These are phyloP conservation scores for Salix purpurea DNA, from an alignment of 345 rosid genomes.

Conservation along the genomic window DNA sequence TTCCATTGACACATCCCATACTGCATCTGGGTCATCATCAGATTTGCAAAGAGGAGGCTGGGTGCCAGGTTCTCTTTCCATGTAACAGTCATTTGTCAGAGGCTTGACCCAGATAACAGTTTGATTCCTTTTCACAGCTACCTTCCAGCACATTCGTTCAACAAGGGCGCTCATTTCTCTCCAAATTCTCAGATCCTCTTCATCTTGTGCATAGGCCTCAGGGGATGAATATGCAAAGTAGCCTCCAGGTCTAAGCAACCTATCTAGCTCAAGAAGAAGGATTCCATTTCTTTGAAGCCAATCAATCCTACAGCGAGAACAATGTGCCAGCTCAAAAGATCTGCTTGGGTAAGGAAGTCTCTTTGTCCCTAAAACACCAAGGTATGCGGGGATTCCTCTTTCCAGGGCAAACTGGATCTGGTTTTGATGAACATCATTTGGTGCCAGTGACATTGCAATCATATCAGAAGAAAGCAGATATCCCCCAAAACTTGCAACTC, in stretches of 20 bases:
- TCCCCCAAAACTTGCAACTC: conserved; percentile 99
- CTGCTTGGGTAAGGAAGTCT: conserved; percentile 96
- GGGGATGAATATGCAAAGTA: conserved; percentile 96
- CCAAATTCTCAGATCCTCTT: conserved; percentile 77
- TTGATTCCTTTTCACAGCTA: conserved; percentile 66
- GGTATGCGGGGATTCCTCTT: conserved; percentile 89
- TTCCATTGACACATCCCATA: conserved; percentile 84
- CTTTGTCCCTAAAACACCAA: conserved; percentile 94
- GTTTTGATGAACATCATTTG: conserved; percentile 96
- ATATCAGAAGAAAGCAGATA: conserved; percentile 81
- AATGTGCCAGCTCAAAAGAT: conserved; percentile 95
- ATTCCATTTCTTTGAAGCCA: conserved; percentile 98
- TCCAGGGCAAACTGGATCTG: conserved; percentile 97
- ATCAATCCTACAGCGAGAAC: conserved; percentile 94
- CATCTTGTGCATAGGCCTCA: conserved; percentile 90
- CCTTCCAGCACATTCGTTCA: conserved; percentile 90
- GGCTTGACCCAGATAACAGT: conserved; percentile 96
- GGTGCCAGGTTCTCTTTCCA: conserved; percentile 61
- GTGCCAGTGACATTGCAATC: conserved; percentile 92
- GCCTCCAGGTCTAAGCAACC: conserved; percentile 94
- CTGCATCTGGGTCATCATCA: conserved; percentile 74
- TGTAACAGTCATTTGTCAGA: conserved; percentile 70
- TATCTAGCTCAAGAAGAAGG: conserved; percentile 85
- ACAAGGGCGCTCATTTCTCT: conserved; percentile 75
- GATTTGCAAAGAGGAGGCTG: conserved; percentile 76